phyloP scores from a whole-genome alignment of 495 filamentous ascomycete species.

The Astrocystis sublimbata region DNA sequence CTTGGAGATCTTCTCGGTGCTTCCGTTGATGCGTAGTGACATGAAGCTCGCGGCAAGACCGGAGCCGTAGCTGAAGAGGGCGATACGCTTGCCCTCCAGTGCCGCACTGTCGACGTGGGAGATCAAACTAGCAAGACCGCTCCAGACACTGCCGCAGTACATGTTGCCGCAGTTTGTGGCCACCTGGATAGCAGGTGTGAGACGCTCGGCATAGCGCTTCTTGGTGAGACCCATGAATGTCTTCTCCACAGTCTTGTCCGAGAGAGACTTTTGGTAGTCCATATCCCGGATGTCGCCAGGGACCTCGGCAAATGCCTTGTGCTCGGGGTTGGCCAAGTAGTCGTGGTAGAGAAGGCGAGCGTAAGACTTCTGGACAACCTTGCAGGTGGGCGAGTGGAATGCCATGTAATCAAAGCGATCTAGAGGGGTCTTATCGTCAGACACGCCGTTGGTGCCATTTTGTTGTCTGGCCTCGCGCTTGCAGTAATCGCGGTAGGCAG shows the following conservation, averaged over 20 bases:
- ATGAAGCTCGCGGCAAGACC: slow-evolving; percentile 90
- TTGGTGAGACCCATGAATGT: slow-evolving; percentile 93
- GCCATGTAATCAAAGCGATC: slow-evolving; percentile 95
- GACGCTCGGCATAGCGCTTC: slow-evolving; percentile 90
- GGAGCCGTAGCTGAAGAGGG: slow-evolving; percentile 92
- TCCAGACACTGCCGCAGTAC: slow-evolving; percentile 96
- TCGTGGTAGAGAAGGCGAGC: slow-evolving; percentile 96
- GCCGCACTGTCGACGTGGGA: slow-evolving; percentile 66
- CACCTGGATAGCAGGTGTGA: slow-evolving; percentile 80
- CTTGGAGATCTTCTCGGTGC: slow-evolving; percentile 72
- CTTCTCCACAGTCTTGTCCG: slow-evolving; percentile 95
- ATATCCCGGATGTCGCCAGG: slow-evolving; percentile 82
- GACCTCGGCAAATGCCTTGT: slow-evolving; percentile 80
- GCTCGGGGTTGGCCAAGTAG: slow-evolving; percentile 75
- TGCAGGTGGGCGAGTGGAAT: slow-evolving; percentile 97
- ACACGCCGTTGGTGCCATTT: slow-evolving; percentile 59
- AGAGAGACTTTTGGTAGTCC: slow-evolving; percentile 80
- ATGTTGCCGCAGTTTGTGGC: slow-evolving; percentile 98
- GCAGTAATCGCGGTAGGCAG: slow-evolving; percentile 93
- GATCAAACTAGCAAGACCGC: slow-evolving; percentile 75
- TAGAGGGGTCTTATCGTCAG: slow-evolving; percentile 66
- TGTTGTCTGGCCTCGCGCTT: slow-evolving; percentile 75
- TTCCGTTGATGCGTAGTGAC: slow-evolving; percentile 79
- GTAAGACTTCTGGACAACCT: slow-evolving; percentile 94
- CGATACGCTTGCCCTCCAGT: slow-evolving; percentile 83